Conservation (phyloP, 805 yeast genomes). For the Grigorovia jiainica region DNA sequence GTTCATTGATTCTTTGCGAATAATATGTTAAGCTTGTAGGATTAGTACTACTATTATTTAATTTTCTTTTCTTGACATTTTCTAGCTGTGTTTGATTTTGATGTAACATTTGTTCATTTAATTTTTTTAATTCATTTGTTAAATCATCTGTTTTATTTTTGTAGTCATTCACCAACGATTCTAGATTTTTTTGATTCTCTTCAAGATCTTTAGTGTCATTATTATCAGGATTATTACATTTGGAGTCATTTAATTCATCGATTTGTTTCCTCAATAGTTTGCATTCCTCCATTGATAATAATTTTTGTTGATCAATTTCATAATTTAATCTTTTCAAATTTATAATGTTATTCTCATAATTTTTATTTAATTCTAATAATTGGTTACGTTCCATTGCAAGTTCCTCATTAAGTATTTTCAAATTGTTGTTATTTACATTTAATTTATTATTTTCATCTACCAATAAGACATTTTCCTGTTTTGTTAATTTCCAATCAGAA, state of each 20-base stretch:
- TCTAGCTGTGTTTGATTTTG: constrained; percentile 9
- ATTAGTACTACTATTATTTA: constrained; percentile 15
- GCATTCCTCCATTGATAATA: constrained; percentile 48
- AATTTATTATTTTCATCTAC: constrained; percentile 25
- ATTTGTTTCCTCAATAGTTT: constrained; percentile 48
- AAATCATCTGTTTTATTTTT: constrained; percentile 41
- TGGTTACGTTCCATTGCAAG: constrained; percentile 34
- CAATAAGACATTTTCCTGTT: constrained; percentile 32
- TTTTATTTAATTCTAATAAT: constrained; percentile 20
- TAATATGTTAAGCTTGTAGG: constrained; percentile 14
- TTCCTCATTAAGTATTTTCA: constrained; percentile 26
- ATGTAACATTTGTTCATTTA: constrained; percentile 21
- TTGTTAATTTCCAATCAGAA: constrained; percentile 32
- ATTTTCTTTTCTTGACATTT: constrained; percentile 22
- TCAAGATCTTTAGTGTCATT: neutral
- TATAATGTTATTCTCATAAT: constrained; percentile 18
- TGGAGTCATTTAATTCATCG: constrained; percentile 21
- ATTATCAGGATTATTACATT: constrained; percentile 8
- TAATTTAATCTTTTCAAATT: constrained; percentile 28
- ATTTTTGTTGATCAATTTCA: constrained; percentile 43
- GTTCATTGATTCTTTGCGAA: constrained; percentile 25
- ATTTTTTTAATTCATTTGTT: constrained; percentile 30
- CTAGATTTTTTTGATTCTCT: constrained; percentile 4
- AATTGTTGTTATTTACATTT: constrained; percentile 17
- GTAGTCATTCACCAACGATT: constrained; percentile 44